Conservation (phyloP, 1,139 yeast species). For the Candida sanyaensis region DNA sequence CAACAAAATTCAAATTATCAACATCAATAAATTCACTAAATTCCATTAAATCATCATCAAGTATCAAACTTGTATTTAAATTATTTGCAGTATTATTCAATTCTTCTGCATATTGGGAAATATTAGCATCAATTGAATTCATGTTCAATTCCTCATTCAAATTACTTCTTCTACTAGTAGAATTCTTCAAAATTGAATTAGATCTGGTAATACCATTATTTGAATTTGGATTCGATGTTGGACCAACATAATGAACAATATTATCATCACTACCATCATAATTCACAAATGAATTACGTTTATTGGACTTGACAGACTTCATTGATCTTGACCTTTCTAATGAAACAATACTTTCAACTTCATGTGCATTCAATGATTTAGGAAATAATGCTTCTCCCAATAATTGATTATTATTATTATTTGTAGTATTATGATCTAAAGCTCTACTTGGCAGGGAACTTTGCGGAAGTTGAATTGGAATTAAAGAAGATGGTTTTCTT, state of each 20-base stretch:
- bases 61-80: constrained; percentile 9
- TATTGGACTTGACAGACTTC: constrained; percentile 44
- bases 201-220: constrained; percentile 27
- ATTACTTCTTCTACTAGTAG: constrained; percentile 15
- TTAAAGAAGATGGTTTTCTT: neutral
- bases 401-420: constrained; percentile 13
- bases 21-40: constrained; percentile 68
- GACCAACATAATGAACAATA: constrained; percentile 34
- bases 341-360: constrained; percentile 73
- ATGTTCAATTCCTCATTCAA: constrained; percentile 16
- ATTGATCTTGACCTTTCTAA: constrained; percentile 69
- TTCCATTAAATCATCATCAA: constrained; percentile 48
- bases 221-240: constrained; percentile 17
- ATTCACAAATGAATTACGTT: constrained; percentile 46
- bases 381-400: constrained; percentile 74
- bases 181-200: constrained; percentile 53
- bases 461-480: constrained; percentile 5
- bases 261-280: constrained; percentile 52
- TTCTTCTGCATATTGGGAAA: constrained; percentile 4
- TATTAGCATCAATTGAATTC: constrained; percentile 17
- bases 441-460: neutral
- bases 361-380: constrained; percentile 62
- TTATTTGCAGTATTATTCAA: constrained; percentile 4
- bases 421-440: neutral
- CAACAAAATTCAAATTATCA: constrained; percentile 41